These are phyloP conservation scores for Emmonsia crescens DNA, from an alignment of 2,329 filamentous ascomycete species.

Conservation along the genomic window DNA sequence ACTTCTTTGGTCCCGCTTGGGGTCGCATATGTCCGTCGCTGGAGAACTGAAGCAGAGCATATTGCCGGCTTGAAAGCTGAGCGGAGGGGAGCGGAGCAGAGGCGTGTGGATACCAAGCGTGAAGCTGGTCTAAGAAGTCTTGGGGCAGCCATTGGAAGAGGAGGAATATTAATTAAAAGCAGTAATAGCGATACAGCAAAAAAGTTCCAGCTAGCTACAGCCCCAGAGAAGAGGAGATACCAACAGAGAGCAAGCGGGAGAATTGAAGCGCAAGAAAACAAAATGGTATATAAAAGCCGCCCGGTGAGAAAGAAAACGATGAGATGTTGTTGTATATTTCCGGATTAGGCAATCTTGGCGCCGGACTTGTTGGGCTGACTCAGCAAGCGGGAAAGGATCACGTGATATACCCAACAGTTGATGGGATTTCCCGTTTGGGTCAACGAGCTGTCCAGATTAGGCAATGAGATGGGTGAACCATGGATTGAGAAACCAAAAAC, in stretches of 20 bases:
- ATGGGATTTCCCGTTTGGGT: neutral
- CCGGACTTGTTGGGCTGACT: conserved; percentile 3
- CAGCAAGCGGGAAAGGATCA: neutral
- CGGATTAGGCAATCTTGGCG: neutral
- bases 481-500: neutral
- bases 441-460: neutral
- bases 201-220: conserved; percentile 39
- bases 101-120: conserved; percentile 49
- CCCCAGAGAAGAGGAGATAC: neutral
- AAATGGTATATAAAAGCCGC: neutral
- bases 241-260: neutral
- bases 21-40: conserved; percentile 46
- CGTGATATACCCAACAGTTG: neutral
- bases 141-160: conserved; percentile 44
- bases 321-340: conserved; percentile 1
- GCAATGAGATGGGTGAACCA: neutral
- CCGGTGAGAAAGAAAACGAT: neutral
- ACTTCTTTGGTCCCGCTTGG: conserved; percentile 68
- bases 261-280: neutral
- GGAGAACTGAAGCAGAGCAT: conserved; percentile 38
- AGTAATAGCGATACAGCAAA: conserved; percentile 44
- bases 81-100: conserved; percentile 40
- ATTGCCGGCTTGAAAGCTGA: conserved; percentile 43
- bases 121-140: conserved; percentile 55
- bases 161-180: conserved; percentile 30